Evolutionary conservation across 2,329 filamentous ascomycete species (phyloP).

Genomic region (Lecanosticta acicola): DNA sequence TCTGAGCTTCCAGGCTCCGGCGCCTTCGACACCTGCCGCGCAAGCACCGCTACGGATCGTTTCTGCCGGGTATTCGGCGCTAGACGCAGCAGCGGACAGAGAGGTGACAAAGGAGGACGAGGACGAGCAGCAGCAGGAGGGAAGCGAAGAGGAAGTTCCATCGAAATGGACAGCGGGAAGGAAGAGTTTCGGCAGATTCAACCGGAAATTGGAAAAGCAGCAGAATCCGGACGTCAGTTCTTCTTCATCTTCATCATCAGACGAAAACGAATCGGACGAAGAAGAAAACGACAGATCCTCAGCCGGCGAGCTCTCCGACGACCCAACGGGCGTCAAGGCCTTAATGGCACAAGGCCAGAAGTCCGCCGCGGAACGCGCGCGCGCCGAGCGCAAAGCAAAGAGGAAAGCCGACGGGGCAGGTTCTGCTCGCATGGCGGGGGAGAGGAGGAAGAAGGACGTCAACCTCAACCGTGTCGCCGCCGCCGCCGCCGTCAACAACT

Average conservation of each 20-base stretch:
- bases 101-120: slow-evolving; percentile 29
- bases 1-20: slow-evolving; percentile 50
- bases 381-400: slow-evolving; percentile 42
- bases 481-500: slow-evolving; percentile 46
- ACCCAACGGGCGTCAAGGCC: slow-evolving; percentile 37
- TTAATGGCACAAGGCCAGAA: slow-evolving; percentile 44
- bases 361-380: slow-evolving; percentile 40
- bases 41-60: slow-evolving; percentile 50
- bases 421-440: slow-evolving; percentile 50
- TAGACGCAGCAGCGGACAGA: slow-evolving; percentile 36
- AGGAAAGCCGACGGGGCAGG: slow-evolving; percentile 47
- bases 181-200: slow-evolving; percentile 49
- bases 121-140: slow-evolving; percentile 32
- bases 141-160: slow-evolving; percentile 32
- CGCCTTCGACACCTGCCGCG: slow-evolving; percentile 32
- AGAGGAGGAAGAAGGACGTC: slow-evolving; percentile 60
- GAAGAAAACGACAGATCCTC: slow-evolving; percentile 31
- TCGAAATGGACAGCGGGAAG: slow-evolving; percentile 35
- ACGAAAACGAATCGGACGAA: slow-evolving; percentile 33
- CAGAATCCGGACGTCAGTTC: slow-evolving; percentile 32
- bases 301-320: slow-evolving; percentile 37
- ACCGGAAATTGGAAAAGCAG: slow-evolving; percentile 38
- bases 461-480: slow-evolving; percentile 52
- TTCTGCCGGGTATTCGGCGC: slow-evolving; percentile 53
- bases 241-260: slow-evolving; percentile 31